Evolutionary conservation across 805 yeast genomes (phyloP), one percentile per base, ranked within the genome.

Genomic region (Candida ulmi): DNA sequence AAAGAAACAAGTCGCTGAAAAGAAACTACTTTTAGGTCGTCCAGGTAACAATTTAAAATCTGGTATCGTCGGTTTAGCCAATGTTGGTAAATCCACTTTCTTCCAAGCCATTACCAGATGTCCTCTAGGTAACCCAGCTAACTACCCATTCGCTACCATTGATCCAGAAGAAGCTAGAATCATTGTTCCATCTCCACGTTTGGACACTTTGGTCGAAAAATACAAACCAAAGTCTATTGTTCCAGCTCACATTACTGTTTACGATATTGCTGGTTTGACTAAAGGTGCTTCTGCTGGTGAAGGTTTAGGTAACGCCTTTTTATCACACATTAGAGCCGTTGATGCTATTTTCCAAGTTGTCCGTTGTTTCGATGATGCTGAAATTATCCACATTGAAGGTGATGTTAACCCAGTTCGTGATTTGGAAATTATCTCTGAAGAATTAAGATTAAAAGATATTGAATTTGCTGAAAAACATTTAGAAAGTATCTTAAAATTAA

Each of bases 111-210:
- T 93, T 58, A 91, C 98, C 41, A 80, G 82, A 66, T 87, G 90
- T 52, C 88, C 90, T 35, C 70, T 93, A 51, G 98, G 99, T 47
- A 88, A 76, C 69, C 98, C 99, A 41, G 99, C 98, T 43, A 91
- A 91, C 65, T 91, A 90, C 63, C 99, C 99, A 19, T 91, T 88
- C 62, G 99, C 99, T 32, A 91, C 99, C 41, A 88, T 88, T 66
- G 96, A 91, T 54, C 98, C 99, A 39, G 98, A 93, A 69, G 96
- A 91, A 70, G 96, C 98, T 35, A 80, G 95, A 62, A 96, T 91
- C 40, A 78, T 81, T 50, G 98, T 93, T 44, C 96, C 96, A 55
- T 86, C 95, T 45, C 76, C 83, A 45, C 80, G 95, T 62, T 80
- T 93, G 57, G 95, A 91, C 55, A 75, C 72, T 45, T 74, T 93